Evolutionary conservation across 1,284 basidiomycete genomes (phyloP).

Genomic region (Ustilago tritici): DNA sequence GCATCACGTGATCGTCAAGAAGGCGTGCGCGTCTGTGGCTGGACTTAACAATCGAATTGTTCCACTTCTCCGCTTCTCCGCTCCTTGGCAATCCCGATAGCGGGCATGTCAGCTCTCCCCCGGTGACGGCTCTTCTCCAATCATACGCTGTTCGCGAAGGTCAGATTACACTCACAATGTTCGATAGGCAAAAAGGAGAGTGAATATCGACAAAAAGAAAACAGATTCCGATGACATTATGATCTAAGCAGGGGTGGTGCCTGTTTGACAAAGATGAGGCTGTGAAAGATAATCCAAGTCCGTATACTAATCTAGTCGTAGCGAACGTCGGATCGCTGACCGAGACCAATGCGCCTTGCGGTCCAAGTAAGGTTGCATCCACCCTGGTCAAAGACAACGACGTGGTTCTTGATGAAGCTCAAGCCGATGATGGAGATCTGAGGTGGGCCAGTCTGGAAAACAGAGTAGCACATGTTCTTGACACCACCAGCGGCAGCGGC

Average conservation of each 20-base stretch:
- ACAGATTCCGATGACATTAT: constrained; percentile 12
- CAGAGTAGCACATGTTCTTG: constrained; percentile 51
- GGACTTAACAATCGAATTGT: background rate
- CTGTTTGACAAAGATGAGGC: background rate
- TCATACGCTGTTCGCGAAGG: background rate
- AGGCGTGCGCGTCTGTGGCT: too few species aligned
- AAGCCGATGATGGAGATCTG: constrained; percentile 53
- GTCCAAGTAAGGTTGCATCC: constrained; percentile 32
- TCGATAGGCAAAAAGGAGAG: background rate
- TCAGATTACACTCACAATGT: background rate
- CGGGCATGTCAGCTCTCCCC: background rate
- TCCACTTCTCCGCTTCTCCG: background rate
- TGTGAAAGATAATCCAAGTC: background rate
- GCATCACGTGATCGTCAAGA: too few species aligned
- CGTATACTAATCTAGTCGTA: constrained; percentile 24
- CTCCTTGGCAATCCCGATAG: background rate
- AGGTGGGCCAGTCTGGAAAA: constrained; percentile 53
- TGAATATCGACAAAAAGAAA: constrained; percentile 1
- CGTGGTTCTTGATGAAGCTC: constrained; percentile 62
- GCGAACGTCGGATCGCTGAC: constrained; percentile 38
- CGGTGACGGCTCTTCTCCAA: background rate
- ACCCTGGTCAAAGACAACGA: constrained; percentile 54
- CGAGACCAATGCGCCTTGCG: constrained; percentile 47
- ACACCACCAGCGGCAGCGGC: constrained; percentile 38
- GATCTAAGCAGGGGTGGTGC: background rate